Evolutionary conservation across 768 basidiomycete genomes (phyloP), one percentile per base, ranked within the genome.

Genomic region (Omphalotus guepiniiformis): DNA sequence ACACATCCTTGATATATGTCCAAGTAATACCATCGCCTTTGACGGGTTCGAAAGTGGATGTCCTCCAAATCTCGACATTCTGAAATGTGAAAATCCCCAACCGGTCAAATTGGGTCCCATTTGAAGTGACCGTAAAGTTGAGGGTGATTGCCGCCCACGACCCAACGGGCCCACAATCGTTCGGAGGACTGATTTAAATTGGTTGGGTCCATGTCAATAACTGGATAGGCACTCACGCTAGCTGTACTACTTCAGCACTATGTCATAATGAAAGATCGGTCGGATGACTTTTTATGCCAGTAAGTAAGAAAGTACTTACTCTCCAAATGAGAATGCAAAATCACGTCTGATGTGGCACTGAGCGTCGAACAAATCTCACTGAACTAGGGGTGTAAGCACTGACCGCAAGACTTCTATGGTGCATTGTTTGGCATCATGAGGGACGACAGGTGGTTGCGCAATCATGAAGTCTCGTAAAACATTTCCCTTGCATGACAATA

Each of bases 41-140:
- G 1, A 80, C 83, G 0, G 88, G 88, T 61, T 90, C 88, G 0
- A 87, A 82, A 15, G 88, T 90, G 0, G 85, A 88, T 16, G 84
- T 88, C 29, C 88, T 73, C 88, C 87, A 88, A 42, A 88, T 86
- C 62, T 89, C 88, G 6, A 85, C 84, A 56, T 87, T 82, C 26
- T 86, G 80, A 58, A 88, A 83, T 4, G 83, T 85, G 55, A 91
- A 85, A 13, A 81, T 75, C 2, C 77, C 84, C 5, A 88, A 69
- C 12, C 86, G 76, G 57, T 87, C 85, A 49, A 77, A 88, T 58
- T 88, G 85, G 6, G 83, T 85, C 37, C 88, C 88, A 45, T 87
- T 89, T 47, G 79, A 82, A 2, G 85, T 83, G 16, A 83, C 84
- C 0, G 88, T 88, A 54, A 88, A 81, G 59, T 88, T 88, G 28